These are phyloP conservation scores for Metschnikowia baotianmanensis DNA, from an alignment of 805 yeast genomes.

Conservation along the genomic window DNA sequence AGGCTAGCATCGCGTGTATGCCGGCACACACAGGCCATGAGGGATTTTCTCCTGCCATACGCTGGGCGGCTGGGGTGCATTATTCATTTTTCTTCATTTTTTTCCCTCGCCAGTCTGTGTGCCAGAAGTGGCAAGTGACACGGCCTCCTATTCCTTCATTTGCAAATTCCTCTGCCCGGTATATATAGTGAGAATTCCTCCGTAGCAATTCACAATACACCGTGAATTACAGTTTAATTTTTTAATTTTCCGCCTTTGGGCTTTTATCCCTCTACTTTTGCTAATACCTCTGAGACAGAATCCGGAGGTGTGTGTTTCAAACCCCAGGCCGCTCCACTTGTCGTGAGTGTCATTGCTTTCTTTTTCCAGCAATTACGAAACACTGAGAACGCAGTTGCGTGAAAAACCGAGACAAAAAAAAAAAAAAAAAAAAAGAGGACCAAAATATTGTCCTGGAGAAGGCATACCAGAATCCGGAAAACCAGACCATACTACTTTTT, in stretches of 20 bases:
- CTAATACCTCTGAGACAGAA: no score
- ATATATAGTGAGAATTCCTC: constrained; percentile 5
- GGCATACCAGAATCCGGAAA: no score
- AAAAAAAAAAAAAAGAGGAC: not conserved
- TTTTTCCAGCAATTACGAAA: not conserved
- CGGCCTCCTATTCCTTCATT: constrained; percentile 4
- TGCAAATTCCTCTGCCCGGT: constrained; percentile 1
- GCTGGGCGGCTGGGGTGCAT: constrained; percentile 1
- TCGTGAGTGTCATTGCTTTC: constrained; percentile 3
- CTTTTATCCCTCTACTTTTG: no score
- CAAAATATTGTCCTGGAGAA: not conserved
- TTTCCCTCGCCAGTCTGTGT: no score
- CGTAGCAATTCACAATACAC: not conserved
- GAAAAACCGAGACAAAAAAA: not conserved
- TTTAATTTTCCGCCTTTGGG: no score
- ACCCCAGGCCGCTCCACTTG: no score
- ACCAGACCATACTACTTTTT: no score
- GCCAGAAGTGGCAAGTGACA: constrained; percentile 5
- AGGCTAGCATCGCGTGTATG: constrained; percentile 4
- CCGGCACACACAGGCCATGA: constrained; percentile 1
- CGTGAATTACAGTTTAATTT: no score
- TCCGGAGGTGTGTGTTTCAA: no score
- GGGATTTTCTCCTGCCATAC: constrained; percentile 3
- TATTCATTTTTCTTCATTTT: not conserved
- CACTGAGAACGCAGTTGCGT: no score